These are phyloP conservation scores for Carex arenaria DNA, from an alignment of 202 grass and related monocot genomes.

Conservation along the genomic window DNA sequence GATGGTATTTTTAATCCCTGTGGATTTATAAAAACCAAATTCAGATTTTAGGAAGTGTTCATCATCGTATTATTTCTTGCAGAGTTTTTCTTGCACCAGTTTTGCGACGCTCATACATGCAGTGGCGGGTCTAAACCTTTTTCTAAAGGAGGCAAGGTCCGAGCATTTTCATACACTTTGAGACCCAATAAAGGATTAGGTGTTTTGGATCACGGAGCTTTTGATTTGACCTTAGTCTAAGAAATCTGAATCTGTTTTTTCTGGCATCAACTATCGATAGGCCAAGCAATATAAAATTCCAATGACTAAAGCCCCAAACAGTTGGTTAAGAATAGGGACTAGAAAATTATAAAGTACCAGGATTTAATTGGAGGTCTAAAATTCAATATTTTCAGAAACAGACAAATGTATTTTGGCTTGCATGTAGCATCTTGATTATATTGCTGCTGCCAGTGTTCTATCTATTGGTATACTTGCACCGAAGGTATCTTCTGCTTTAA, in stretches of 20 bases:
- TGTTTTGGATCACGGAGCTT: neutral
- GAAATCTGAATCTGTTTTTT: neutral
- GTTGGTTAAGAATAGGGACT: neutral
- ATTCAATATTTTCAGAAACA: constrained; percentile 59
- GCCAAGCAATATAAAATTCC: neutral
- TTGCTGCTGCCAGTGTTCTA: constrained; percentile 91
- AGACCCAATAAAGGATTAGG: neutral
- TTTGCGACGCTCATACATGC: constrained; percentile 93
- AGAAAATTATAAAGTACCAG: neutral
- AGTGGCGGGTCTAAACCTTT: constrained; percentile 55
- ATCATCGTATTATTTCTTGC: constrained; percentile 32
- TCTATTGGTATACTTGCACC: constrained; percentile 82
- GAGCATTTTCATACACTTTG: constrained; percentile 16
- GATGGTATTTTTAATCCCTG: constrained; percentile 16
- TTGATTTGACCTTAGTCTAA: neutral
- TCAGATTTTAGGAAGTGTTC: constrained; percentile 7
- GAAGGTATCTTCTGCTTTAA: constrained; percentile 44
- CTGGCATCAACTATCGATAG: neutral
- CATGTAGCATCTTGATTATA: constrained; percentile 58
- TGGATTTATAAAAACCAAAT: neutral
- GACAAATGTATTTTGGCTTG: constrained; percentile 74
- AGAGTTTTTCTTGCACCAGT: constrained; percentile 96
- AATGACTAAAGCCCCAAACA: neutral
- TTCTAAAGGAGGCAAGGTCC: constrained; percentile 88
- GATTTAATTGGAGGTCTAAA: neutral